Percentiles rank a stretch among this genome's conserved stretches.
Evolutionary conservation across 768 basidiomycete genomes (phyloP).

Genomic region (Cyathus striatus): DNA sequence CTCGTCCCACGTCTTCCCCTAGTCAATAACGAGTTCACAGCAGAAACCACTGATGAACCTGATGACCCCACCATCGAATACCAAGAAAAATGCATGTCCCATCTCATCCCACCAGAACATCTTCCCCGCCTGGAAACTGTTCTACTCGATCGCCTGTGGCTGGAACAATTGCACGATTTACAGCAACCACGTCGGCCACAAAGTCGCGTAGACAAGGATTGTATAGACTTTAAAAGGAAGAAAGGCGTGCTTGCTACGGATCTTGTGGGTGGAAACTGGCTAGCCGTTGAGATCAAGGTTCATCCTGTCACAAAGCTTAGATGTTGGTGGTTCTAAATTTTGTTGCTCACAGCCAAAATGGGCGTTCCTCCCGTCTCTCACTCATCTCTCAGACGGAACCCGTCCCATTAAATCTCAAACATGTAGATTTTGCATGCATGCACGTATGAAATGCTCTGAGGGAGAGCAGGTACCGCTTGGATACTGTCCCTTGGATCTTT

Average conservation of each 20-base stretch:
- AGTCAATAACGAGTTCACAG: background rate
- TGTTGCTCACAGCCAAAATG: constrained; percentile 88
- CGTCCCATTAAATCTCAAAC: constrained; percentile 57
- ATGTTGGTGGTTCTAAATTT: too few relatives aligned
- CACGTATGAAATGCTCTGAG: constrained; percentile 40
- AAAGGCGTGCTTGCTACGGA: constrained; percentile 78
- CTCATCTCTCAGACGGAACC: constrained; percentile 57
- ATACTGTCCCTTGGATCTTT: constrained; percentile 92
- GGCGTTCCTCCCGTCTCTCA: constrained; percentile 77
- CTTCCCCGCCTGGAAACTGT: constrained; percentile 57
- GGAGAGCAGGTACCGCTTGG: constrained; percentile 31
- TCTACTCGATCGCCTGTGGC: constrained; percentile 48
- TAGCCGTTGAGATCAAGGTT: constrained; percentile 93
- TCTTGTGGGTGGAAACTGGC: constrained; percentile 57
- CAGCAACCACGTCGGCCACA: constrained; percentile 51
- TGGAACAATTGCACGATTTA: constrained; percentile 41
- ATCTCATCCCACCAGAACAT: constrained; percentile 55
- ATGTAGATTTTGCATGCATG: constrained; percentile 92
- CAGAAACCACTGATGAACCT: constrained; percentile 17
- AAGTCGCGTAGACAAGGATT: constrained; percentile 48
- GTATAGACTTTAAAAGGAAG: constrained; percentile 47
- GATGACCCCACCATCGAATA: constrained; percentile 45
- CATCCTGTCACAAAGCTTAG: too few relatives aligned
- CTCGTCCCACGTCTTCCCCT: constrained; percentile 7
- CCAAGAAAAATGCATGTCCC: constrained; percentile 57